Conservation (phyloP, 306 rosid species). For the Trifolium dubium region DNA sequence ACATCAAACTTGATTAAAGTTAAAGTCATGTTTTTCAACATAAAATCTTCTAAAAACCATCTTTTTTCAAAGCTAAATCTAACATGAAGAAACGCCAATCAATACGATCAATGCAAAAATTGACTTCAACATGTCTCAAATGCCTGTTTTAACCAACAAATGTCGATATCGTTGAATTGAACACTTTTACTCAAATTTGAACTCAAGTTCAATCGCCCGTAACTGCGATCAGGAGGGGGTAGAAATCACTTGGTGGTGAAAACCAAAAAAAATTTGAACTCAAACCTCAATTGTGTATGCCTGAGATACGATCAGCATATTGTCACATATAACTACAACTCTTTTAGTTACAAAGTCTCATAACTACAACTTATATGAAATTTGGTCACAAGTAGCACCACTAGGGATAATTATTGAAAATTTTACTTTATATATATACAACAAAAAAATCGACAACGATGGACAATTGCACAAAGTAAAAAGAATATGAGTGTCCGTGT, state of each 20-base stretch:
- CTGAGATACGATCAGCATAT: no score
- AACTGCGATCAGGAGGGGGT: no score
- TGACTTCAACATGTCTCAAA: background rate
- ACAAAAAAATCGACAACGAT: constrained; percentile 58
- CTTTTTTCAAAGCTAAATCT: background rate
- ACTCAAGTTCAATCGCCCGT: no score
- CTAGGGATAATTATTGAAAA: constrained; percentile 50
- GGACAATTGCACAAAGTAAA: constrained; percentile 41
- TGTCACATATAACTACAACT: no score
- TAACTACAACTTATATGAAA: background rate
- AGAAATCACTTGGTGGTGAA: no score
- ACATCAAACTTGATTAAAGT: background rate
- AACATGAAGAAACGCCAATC: background rate
- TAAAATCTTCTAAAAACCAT: background rate
- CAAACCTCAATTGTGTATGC: no score
- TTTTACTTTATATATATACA: constrained; percentile 54
- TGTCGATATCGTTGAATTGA: no score
- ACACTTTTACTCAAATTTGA: no score
- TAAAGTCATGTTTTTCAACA: background rate
- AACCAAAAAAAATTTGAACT: no score
- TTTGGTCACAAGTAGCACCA: constrained; percentile 55
- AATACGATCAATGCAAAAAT: background rate
- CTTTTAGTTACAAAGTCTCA: no score
- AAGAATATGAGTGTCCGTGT: constrained; percentile 43
- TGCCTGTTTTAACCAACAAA: no score